phyloP scores from a whole-genome alignment of 306 rosid genomes.

The Delonix regia region DNA sequence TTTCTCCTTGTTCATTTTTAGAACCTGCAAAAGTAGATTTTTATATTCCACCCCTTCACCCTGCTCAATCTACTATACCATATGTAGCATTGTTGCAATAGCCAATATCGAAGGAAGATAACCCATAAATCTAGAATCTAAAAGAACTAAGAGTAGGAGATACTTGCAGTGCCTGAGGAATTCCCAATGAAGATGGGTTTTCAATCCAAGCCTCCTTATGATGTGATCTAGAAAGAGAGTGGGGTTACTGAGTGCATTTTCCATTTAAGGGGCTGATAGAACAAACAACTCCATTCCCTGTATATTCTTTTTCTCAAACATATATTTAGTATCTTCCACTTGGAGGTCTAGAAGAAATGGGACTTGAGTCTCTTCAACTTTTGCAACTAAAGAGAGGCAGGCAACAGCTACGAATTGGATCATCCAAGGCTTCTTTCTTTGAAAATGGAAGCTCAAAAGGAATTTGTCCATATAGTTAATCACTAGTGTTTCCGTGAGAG shows the following conservation, averaged over 20 bases:
- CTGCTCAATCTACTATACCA: too few species aligned
- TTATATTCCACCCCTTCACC: too few species aligned
- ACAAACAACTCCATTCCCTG: conserved; percentile 91
- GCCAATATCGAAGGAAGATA: conserved; percentile 90
- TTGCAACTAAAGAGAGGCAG: too few species aligned
- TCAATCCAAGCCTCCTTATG: conserved; percentile 73
- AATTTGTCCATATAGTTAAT: conserved; percentile 74
- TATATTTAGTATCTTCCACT: conserved; percentile 63
- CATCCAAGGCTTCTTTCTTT: too few species aligned
- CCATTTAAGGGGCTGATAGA: conserved; percentile 79
- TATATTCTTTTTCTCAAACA: conserved; percentile 79
- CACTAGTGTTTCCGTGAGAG: conserved; percentile 79
- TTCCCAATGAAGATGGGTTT: too few species aligned
- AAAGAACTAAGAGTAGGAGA: conserved; percentile 65
- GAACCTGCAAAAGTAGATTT: too few species aligned
- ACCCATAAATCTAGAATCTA: conserved; percentile 78
- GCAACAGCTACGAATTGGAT: too few species aligned
- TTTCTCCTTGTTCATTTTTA: too few species aligned
- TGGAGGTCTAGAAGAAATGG: conserved; percentile 93
- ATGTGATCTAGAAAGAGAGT: conserved; percentile 79
- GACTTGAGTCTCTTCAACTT: conserved; percentile 87
- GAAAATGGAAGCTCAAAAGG: too few species aligned
- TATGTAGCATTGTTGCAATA: conserved; percentile 82
- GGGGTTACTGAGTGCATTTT: conserved; percentile 94
- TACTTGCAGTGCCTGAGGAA: conserved; percentile 72